Evolutionary conservation across 441 rosid genomes (phyloP).

Genomic region (Mallotus japonicus): DNA sequence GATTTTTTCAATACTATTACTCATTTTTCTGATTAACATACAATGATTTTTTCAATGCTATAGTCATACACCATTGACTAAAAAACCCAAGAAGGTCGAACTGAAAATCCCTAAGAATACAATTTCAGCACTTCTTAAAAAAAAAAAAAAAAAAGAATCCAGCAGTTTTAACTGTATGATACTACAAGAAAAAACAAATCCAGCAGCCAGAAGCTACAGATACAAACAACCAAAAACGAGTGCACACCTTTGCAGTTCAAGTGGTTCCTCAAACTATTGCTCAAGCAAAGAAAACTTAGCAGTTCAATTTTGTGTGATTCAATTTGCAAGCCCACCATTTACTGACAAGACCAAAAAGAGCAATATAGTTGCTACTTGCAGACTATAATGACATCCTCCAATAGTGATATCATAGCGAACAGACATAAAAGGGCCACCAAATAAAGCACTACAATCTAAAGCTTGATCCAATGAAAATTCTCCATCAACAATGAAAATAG

Average conservation of each 20-base stretch:
- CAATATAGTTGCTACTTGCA: background rate
- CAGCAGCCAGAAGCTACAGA: background rate
- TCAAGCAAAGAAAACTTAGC: background rate
- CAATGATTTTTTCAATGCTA: too few species aligned
- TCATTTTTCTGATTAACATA: background rate
- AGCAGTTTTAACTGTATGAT: background rate
- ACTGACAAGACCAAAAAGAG: too few species aligned
- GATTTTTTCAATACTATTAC: too few species aligned
- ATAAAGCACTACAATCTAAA: slow-evolving; percentile 7
- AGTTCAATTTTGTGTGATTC: background rate
- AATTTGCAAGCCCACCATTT: too few species aligned
- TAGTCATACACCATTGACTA: background rate
- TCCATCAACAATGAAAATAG: background rate
- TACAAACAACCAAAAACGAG: background rate
- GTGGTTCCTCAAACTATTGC: background rate
- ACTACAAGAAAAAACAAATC: background rate
- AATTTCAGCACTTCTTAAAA: too few species aligned
- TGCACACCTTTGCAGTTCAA: background rate
- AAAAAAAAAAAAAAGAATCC: too few species aligned
- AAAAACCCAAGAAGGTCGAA: background rate
- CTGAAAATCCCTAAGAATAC: too few species aligned
- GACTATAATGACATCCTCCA: background rate
- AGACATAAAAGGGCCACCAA: slow-evolving; percentile 5
- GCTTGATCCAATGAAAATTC: background rate
- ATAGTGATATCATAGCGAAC: slow-evolving; percentile 1